phyloP scores from a whole-genome alignment of 2,329 filamentous ascomycete species.

The Mollisiaceae sp. region DNA sequence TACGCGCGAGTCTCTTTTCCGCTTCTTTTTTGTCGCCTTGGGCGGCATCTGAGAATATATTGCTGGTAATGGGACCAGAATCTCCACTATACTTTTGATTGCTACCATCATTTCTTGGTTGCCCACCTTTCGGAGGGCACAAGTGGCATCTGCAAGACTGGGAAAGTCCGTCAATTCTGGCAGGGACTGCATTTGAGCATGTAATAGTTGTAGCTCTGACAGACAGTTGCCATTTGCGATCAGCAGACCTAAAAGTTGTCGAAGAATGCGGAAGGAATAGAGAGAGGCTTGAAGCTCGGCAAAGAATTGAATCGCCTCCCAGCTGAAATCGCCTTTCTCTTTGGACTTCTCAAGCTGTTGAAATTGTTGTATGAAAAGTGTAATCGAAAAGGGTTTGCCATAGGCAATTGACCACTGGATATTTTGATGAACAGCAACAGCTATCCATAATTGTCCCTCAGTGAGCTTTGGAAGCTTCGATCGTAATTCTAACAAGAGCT shows the following conservation, averaged over 20 bases:
- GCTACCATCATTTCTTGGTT: background rate
- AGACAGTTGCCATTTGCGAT: slow-evolving; percentile 14
- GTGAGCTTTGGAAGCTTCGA: slow-evolving; percentile 26
- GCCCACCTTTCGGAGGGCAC: slow-evolving; percentile 21
- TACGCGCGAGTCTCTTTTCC: slow-evolving; percentile 27
- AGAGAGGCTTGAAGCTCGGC: slow-evolving; percentile 41
- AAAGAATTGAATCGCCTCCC: slow-evolving; percentile 42
- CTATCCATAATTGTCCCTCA: slow-evolving; percentile 34
- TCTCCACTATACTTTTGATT: slow-evolving; percentile 21
- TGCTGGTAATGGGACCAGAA: slow-evolving; percentile 21
- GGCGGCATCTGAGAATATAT: slow-evolving; percentile 10
- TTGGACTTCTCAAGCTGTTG: slow-evolving; percentile 9
- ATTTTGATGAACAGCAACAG: slow-evolving; percentile 39
- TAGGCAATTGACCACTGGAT: slow-evolving; percentile 36
- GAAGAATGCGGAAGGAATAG: slow-evolving; percentile 43
- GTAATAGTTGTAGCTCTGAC: slow-evolving; percentile 25
- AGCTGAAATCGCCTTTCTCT: slow-evolving; percentile 28
- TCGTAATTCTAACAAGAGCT: slow-evolving; percentile 26
- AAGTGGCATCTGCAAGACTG: slow-evolving; percentile 20
- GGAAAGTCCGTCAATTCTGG: slow-evolving; percentile 32
- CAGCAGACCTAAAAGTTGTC: slow-evolving; percentile 38
- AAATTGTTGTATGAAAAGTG: slow-evolving; percentile 25
- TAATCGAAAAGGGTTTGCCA: slow-evolving; percentile 31
- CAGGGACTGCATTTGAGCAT: slow-evolving; percentile 30
- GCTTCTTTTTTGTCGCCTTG: slow-evolving; percentile 30